Conservation (phyloP, 2,329 filamentous ascomycete species). For the Raffaelea albimanens region DNA sequence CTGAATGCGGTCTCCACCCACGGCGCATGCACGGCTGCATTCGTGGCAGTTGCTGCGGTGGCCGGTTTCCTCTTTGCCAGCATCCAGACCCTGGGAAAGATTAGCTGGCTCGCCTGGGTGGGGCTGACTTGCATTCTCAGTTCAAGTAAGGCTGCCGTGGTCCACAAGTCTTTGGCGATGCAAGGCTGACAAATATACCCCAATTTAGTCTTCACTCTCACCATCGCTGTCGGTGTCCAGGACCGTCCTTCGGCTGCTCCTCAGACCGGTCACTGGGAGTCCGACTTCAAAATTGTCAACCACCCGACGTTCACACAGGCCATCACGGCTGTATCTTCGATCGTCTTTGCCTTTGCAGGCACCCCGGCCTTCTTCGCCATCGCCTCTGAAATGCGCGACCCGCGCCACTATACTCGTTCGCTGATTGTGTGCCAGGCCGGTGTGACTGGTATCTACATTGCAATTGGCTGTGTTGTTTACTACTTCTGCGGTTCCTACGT, state of each 20-base stretch:
- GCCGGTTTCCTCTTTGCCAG: neutral
- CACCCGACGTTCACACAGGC: constrained; percentile 48
- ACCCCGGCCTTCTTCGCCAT: constrained; percentile 54
- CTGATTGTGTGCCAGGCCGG: neutral
- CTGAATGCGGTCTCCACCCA: neutral
- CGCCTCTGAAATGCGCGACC: constrained; percentile 54
- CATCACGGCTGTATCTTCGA: constrained; percentile 45
- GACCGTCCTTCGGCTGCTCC: constrained; percentile 48
- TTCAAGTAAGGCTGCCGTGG: neutral
- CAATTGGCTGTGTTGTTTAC: constrained; percentile 52
- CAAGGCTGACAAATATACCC: too few relatives aligned
- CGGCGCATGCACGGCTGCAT: neutral
- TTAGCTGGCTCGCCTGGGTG: neutral
- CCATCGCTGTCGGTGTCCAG: constrained; percentile 46
- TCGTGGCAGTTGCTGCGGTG: neutral
- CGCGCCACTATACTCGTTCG: constrained; percentile 17
- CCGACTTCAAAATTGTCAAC: constrained; percentile 47
- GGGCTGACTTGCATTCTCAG: neutral
- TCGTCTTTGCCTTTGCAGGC: constrained; percentile 50
- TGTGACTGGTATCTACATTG: constrained; percentile 43
- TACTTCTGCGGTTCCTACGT: constrained; percentile 53
- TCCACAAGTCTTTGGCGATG: too few relatives aligned
- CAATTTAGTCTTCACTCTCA: constrained; percentile 36
- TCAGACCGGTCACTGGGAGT: constrained; percentile 33
- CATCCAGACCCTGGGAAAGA: neutral